These are phyloP conservation scores for Cenchrus purpureus DNA, from an alignment of 176 grass and related monocot species.

Conservation along the genomic window DNA sequence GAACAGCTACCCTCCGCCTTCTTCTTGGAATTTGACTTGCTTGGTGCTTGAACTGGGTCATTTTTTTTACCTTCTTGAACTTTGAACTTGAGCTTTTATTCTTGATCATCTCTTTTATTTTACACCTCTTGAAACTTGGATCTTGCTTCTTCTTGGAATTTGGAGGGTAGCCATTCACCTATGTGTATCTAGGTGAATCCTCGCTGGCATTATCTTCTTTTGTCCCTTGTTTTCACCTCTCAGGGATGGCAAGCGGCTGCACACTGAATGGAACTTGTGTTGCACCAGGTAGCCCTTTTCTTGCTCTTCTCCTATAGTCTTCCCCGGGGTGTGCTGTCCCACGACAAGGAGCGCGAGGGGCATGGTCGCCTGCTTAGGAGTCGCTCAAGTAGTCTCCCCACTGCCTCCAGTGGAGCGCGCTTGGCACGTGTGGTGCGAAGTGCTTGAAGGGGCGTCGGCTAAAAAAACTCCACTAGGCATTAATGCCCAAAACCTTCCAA, in stretches of 20 bases:
- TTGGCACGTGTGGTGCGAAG: no score
- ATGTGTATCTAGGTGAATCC: not conserved
- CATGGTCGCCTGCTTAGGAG: not conserved
- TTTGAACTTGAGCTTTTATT: not conserved
- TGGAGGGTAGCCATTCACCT: not conserved
- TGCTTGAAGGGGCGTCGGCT: no score
- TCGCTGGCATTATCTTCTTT: not conserved
- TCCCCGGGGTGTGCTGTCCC: not conserved
- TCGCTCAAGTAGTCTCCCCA: not conserved
- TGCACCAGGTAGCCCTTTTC: not conserved
- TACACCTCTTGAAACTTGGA: no score
- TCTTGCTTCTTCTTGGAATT: not conserved
- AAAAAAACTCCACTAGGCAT: no score
- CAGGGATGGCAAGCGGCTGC: not conserved
- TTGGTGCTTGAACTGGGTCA: no score
- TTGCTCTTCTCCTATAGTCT: conserved; percentile 9
- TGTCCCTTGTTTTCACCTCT: not conserved
- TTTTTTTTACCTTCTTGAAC: no score
- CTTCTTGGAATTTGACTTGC: no score
- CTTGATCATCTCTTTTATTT: no score
- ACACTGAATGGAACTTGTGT: not conserved
- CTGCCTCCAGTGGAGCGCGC: not conserved
- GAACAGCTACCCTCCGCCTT: no score
- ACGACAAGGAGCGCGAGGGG: not conserved
- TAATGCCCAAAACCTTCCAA: not conserved